These are phyloP conservation scores for Fonsecaea erecta DNA, from an alignment of 2,329 filamentous ascomycete genomes.

Conservation along the genomic window DNA sequence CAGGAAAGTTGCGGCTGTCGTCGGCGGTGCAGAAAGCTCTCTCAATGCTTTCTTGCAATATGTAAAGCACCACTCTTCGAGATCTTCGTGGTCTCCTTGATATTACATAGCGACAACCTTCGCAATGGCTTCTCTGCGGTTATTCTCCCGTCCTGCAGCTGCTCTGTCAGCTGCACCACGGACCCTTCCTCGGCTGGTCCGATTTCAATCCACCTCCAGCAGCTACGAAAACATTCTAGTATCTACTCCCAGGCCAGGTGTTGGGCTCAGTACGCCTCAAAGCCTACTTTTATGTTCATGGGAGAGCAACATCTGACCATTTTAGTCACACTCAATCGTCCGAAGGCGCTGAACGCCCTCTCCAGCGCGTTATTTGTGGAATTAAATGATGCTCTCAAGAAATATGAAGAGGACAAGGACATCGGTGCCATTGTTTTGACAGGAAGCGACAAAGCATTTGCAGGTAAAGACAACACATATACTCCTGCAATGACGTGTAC, in stretches of 20 bases:
- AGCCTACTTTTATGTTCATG: slow-evolving; percentile 6
- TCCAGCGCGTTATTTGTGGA: slow-evolving; percentile 88
- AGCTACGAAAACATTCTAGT: slow-evolving; percentile 81
- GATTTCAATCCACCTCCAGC: slow-evolving; percentile 53
- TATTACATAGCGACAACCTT: background rate
- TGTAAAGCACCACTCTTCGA: background rate
- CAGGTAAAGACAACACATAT: slow-evolving; percentile 49
- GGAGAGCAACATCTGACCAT: slow-evolving; percentile 4
- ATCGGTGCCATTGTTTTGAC: slow-evolving; percentile 83
- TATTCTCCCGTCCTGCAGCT: slow-evolving; percentile 46
- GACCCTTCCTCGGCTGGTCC: slow-evolving; percentile 61
- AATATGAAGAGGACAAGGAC: slow-evolving; percentile 70
- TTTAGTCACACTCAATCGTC: slow-evolving; percentile 82
- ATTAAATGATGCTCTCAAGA: slow-evolving; percentile 76
- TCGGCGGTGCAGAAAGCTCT: background rate
- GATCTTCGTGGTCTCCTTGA: slow-evolving; percentile 2
- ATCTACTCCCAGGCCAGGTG: slow-evolving; percentile 82
- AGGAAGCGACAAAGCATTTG: slow-evolving; percentile 87
- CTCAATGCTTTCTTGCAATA: slow-evolving; percentile 2
- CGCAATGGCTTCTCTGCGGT: slow-evolving; percentile 27
- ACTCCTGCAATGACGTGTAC: slow-evolving; percentile 12
- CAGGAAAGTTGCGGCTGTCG: slow-evolving; percentile 1
- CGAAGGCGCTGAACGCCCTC: slow-evolving; percentile 93
- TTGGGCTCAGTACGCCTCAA: slow-evolving; percentile 73
- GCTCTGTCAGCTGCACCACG: slow-evolving; percentile 64